Base-by-base conservation (phyloP, 1,284 basidiomycete genomes). In the Pisolithus thermaeus region DNA sequence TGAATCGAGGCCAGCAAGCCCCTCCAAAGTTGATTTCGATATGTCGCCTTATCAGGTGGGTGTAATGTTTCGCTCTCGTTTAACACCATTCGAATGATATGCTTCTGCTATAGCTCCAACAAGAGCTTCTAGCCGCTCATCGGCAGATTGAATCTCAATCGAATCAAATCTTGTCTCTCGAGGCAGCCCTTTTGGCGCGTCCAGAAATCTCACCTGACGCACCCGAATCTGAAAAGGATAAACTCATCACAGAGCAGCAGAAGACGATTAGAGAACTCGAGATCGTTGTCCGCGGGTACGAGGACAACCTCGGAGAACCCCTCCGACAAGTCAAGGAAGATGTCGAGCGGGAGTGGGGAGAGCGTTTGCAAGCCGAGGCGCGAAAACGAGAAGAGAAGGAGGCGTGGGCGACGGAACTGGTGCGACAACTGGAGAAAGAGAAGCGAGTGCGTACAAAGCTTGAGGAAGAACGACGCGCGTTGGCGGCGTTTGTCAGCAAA, bases 21-120 rank as follows among this genome's bases (percentile, higher is more conserved):
- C 92, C 0, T 78, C 79, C 42, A 93, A 92, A 72, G 71, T 92
- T 36, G 87, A 93, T 68, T 92, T 92, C 59, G 88, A 92, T 62
- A 81, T 89, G 78, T 82, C 87, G 0, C 85, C 88, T 1, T 89
- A 91, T 55, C 82, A 91, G 72, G 87, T 87, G 40, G 48, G 74
- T 28, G 3, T 25, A n/a, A 60, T 1, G 4, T 27, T 12, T 39
- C 30, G 18, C 8, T 23, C n/a, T 41, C 37, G 28, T 4, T 49
- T 4, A 30, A 9, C 28, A 30, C 11, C 18, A 3, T 8, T 47
- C 5, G 25, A 43, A 25, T 2, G 39, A 27, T 12, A 2, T 23
- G 20, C 3, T 20, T 4, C 3, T 28, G 28, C 23, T 37, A n/a
- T 54, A 90, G 84, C 75, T 95, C 0, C 90, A 92, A 70, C 89